These are phyloP conservation scores for Pseudohalonectria lignicola DNA, from an alignment of 2,329 filamentous ascomycete species.

Conservation along the genomic window DNA sequence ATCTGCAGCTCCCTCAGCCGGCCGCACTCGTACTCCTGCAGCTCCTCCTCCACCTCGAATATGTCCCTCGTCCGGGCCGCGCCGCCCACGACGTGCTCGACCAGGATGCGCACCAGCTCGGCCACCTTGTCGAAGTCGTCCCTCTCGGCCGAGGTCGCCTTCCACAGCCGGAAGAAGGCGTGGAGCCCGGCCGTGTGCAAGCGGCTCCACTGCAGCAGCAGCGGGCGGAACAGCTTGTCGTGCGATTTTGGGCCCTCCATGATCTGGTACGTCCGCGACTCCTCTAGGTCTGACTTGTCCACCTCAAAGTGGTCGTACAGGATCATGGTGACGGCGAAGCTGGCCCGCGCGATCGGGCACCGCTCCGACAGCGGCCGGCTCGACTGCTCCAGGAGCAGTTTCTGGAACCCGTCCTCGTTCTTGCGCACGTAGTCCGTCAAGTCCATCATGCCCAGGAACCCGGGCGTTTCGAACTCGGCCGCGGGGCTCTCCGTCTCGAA, in stretches of 20 bases:
- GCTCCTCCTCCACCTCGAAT: conserved; percentile 77
- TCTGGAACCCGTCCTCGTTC: conserved; percentile 87
- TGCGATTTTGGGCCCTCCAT: conserved; percentile 41
- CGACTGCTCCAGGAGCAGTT: conserved; percentile 81
- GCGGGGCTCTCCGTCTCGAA: conserved; percentile 86
- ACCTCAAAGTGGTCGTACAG: conserved; percentile 95
- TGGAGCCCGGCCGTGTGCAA: conserved; percentile 78
- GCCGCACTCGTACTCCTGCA: conserved; percentile 71
- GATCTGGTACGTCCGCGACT: conserved; percentile 53
- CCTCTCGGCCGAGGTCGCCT: conserved; percentile 71
- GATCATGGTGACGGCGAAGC: conserved; percentile 75
- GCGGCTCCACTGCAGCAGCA: conserved; percentile 87
- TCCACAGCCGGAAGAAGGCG: conserved; percentile 88
- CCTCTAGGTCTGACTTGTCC: conserved; percentile 70
- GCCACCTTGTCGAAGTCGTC: conserved; percentile 90
- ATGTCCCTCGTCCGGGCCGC: conserved; percentile 75
- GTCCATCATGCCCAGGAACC: conserved; percentile 96
- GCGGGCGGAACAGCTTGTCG: conserved; percentile 77
- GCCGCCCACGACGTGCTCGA: conserved; percentile 81
- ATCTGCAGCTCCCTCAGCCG: conserved; percentile 80
- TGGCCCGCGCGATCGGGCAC: conserved; percentile 80
- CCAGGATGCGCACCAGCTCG: conserved; percentile 78
- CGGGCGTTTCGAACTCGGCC: conserved; percentile 73
- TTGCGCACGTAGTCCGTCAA: conserved; percentile 87
- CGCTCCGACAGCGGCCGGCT: conserved; percentile 58